Percentiles rank a stretch among this genome's conserved stretches.
Evolutionary conservation across 805 yeast genomes (phyloP).

Genomic region (Candida hispaniensis): DNA sequence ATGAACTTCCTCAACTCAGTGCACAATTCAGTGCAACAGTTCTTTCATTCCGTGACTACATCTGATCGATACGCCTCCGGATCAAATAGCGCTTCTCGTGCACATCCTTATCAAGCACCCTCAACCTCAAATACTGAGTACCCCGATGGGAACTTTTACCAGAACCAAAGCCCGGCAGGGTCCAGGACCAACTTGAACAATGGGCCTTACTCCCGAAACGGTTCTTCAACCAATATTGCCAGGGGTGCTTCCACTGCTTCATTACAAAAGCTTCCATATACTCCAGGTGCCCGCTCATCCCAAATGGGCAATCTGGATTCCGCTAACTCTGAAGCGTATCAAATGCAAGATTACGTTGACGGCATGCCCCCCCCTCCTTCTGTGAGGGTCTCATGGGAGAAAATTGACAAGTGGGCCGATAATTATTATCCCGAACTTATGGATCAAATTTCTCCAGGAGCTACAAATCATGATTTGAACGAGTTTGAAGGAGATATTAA

Average conservation of each 20-base stretch:
- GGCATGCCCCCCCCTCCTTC: slow-evolving; percentile 55
- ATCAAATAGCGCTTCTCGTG: too few species aligned
- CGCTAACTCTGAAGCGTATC: slow-evolving; percentile 30
- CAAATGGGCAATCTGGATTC: slow-evolving; percentile 26
- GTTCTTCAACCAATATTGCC: slow-evolving; percentile 18
- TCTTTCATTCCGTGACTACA: slow-evolving; percentile 32
- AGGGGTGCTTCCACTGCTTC: slow-evolving; percentile 20
- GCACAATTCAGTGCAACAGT: slow-evolving; percentile 26
- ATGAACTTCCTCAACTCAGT: too few species aligned
- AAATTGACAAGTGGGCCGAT: slow-evolving; percentile 74
- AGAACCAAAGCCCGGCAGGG: slow-evolving; percentile 10
- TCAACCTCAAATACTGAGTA: too few species aligned
- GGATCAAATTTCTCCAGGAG: slow-evolving; percentile 67
- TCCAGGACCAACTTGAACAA: background rate
- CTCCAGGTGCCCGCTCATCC: slow-evolving; percentile 29
- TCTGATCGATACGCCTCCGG: slow-evolving; percentile 33
- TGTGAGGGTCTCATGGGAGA: slow-evolving; percentile 75
- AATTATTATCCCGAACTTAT: slow-evolving; percentile 70
- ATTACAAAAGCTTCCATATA: slow-evolving; percentile 23
- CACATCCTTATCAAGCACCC: too few species aligned
- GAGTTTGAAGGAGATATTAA: slow-evolving; percentile 78
- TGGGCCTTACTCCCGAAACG: slow-evolving; percentile 13
- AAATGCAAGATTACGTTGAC: slow-evolving; percentile 35
- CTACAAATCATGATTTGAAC: slow-evolving; percentile 65
- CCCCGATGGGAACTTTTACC: too few species aligned